Evolutionary conservation across 2,329 filamentous ascomycete genomes (phyloP).

Genomic region (Neonectria sp.): DNA sequence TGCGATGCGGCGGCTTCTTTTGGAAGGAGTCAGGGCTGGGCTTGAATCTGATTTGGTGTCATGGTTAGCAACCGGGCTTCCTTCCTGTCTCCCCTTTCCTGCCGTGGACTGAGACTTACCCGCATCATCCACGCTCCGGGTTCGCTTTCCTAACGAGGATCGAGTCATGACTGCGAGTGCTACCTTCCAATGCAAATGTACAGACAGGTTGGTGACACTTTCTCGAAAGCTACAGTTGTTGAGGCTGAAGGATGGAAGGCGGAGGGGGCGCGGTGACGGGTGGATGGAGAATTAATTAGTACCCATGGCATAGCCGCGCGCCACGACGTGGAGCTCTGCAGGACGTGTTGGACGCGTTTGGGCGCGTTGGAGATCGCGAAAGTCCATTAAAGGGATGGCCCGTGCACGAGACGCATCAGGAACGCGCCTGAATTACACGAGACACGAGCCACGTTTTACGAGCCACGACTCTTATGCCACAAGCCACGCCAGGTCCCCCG

Average conservation of each 20-base stretch:
- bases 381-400: constrained; percentile 50
- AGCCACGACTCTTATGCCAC: not conserved
- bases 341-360: constrained; percentile 49
- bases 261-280: constrained; percentile 32
- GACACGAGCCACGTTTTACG: constrained; percentile 27
- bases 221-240: constrained; percentile 28
- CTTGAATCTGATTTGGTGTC: constrained; percentile 37
- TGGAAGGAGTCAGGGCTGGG: constrained; percentile 56
- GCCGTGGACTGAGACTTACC: constrained; percentile 45
- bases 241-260: constrained; percentile 37
- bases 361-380: constrained; percentile 49
- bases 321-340: constrained; percentile 32
- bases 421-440: constrained; percentile 25
- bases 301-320: constrained; percentile 42
- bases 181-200: constrained; percentile 37
- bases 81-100: constrained; percentile 18
- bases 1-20: constrained; percentile 61
- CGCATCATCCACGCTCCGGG: constrained; percentile 47
- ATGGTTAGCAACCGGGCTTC: constrained; percentile 37
- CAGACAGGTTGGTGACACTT: constrained; percentile 37
- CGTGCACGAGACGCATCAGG: constrained; percentile 42
- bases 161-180: constrained; percentile 46
- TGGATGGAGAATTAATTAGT: constrained; percentile 37
- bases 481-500: constrained; percentile 5
- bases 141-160: constrained; percentile 54